phyloP scores from a whole-genome alignment of 2,329 filamentous ascomycete genomes.

The Bisporella sp. region DNA sequence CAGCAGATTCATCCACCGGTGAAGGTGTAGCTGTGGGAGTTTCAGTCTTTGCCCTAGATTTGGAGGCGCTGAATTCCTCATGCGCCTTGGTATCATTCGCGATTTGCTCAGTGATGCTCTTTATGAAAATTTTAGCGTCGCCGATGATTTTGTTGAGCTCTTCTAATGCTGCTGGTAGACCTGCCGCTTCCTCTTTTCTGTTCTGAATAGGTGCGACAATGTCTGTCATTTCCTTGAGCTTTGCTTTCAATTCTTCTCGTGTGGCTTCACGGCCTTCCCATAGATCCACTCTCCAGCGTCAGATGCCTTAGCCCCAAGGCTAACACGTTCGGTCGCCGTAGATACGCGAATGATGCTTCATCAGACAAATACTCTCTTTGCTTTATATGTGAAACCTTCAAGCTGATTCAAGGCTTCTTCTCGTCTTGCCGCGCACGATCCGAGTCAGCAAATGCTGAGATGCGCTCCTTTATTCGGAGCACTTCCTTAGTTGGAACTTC shows the following conservation, averaged over 20 bases:
- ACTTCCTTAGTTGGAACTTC: conserved; percentile 22
- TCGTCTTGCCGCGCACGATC: conserved; percentile 70
- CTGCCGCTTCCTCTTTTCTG: conserved; percentile 63
- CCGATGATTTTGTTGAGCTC: conserved; percentile 63
- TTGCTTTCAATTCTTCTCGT: conserved; percentile 66
- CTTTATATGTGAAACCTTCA: conserved; percentile 88
- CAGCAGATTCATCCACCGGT: conserved; percentile 49
- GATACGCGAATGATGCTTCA: conserved; percentile 65
- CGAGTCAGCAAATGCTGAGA: conserved; percentile 79
- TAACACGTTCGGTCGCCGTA: conserved; percentile 57
- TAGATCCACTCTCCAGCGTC: conserved; percentile 86
- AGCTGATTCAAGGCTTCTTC: conserved; percentile 89
- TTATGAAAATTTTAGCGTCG: conserved; percentile 63
- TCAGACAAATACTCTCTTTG: conserved; percentile 76
- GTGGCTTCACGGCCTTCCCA: conserved; percentile 73
- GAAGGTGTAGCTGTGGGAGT: conserved; percentile 32
- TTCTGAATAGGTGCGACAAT: conserved; percentile 72
- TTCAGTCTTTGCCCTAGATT: conserved; percentile 31
- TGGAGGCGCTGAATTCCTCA: conserved; percentile 42
- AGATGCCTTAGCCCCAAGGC: conserved; percentile 61
- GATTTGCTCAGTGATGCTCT: conserved; percentile 64
- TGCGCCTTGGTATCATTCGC: conserved; percentile 59
- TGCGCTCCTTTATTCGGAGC: conserved; percentile 44
- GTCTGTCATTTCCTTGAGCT: conserved; percentile 68
- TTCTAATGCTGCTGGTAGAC: conserved; percentile 64